Base-by-base conservation (phyloP, 192 early-diverging fungal species). In the Chytriomyces confervae region DNA sequence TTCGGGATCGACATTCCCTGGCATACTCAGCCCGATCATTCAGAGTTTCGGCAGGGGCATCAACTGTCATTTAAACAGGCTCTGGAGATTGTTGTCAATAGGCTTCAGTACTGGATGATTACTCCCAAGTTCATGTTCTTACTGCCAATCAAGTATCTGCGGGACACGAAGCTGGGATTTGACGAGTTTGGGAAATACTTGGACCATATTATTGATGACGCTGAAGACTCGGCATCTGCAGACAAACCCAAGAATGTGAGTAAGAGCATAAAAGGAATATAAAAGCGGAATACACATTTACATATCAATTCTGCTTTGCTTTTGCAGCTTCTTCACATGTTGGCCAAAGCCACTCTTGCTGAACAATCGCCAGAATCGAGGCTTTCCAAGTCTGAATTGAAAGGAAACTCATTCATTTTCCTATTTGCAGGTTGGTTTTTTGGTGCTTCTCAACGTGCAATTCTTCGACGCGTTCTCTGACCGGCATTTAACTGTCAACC, bases 351-450 rank as follows among this genome's bases (percentile, higher is more conserved):
- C 16, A 57, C 53, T n/a, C 16, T n/a, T 13, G 53, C 16, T 13
- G 53, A 57, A 20, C 36, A 36, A 36, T 36, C 36, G 4, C 36
- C 36, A 36, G 53, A 57, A 20, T 13, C 16, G 53, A 46, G 9
- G 8, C 61, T 82, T 44, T 78, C 69, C 11, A 66, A 82, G 50
- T 60, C 43, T 0, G 87, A 84, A 11, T 57, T 89, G 5, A 68
- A 83, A 27, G 82, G 80, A 18, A 86, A 89, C 50, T 49, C 84
- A 10, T 79, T 85, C 8, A 80, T 84, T 20, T 78, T 89, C 7
- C 79, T 87, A 10, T 87, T 89, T 83, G 88, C 88, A 53, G 88
- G 88, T 36, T 36, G 1, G 36, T 36, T 36, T 2, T 36, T 36
- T 36, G 36, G 4, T 36, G 36, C 36, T 36, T 36, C 36, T 36